phyloP scores from a whole-genome alignment of 2,329 filamentous ascomycete genomes.

The Drechmeria coniospora region DNA sequence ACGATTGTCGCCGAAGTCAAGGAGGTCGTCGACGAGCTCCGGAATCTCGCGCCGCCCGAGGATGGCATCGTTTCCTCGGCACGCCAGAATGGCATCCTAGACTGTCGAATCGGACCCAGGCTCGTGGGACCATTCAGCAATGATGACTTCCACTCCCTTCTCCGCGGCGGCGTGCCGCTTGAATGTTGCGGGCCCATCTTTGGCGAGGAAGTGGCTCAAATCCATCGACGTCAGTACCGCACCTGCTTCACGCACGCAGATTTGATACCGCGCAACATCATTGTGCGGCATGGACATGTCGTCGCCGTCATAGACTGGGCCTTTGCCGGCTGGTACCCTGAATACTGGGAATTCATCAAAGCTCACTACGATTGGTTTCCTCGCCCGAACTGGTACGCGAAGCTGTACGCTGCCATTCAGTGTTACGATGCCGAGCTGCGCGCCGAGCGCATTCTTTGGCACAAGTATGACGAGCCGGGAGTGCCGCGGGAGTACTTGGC shows the following conservation, averaged over 20 bases:
- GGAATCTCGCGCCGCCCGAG: conserved; percentile 10
- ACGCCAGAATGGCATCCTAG: conserved; percentile 11
- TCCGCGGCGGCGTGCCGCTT: conserved; percentile 8
- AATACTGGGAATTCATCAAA: conserved; percentile 16
- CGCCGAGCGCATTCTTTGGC: conserved; percentile 10
- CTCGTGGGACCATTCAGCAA: conserved; percentile 12
- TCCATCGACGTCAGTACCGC: conserved; percentile 10
- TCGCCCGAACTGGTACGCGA: conserved; percentile 7
- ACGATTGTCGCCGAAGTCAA: conserved; percentile 10
- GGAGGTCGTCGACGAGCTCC: conserved; percentile 9
- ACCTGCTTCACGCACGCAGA: conserved; percentile 14
- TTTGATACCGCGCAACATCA: conserved; percentile 12
- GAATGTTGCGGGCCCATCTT: conserved; percentile 10
- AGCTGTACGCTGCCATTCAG: conserved; percentile 8
- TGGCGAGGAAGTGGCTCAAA: conserved; percentile 8
- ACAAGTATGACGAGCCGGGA: conserved; percentile 9
- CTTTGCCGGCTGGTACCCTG: conserved; percentile 19
- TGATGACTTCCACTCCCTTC: conserved; percentile 11
- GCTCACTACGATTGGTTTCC: conserved; percentile 10
- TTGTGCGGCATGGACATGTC: conserved; percentile 11
- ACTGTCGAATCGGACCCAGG: conserved; percentile 10
- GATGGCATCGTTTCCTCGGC: conserved; percentile 11
- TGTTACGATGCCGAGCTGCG: conserved; percentile 11
- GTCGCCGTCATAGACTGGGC: conserved; percentile 16
- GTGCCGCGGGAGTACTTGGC: too few species aligned